These are phyloP conservation scores for Penicillium argentinense DNA, from an alignment of 495 filamentous ascomycete genomes.

Conservation along the genomic window DNA sequence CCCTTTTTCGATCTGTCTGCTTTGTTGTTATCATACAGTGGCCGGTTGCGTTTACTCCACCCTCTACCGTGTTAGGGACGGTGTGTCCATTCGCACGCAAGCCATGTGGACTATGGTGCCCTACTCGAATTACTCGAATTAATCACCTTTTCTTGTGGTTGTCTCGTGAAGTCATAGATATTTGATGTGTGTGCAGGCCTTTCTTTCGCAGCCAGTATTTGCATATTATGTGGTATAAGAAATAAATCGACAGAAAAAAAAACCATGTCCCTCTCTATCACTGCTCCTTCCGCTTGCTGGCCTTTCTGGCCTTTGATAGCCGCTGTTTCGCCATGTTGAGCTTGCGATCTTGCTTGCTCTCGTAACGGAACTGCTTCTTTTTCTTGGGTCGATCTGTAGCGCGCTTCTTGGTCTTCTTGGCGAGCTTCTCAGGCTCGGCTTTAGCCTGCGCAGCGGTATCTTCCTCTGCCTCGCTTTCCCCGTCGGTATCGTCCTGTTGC, in stretches of 20 bases:
- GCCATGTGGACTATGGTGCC: slow-evolving; percentile 22
- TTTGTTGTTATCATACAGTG: slow-evolving; percentile 24
- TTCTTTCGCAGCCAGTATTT: slow-evolving; percentile 6
- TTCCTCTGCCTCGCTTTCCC: slow-evolving; percentile 32
- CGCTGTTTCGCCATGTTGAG: slow-evolving; percentile 65
- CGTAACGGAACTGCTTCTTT: slow-evolving; percentile 92
- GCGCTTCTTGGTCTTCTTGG: slow-evolving; percentile 50
- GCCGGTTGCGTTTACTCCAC: slow-evolving; percentile 25
- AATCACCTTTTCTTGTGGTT: slow-evolving; percentile 13
- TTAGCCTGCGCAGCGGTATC: slow-evolving; percentile 15
- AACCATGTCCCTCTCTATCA: slow-evolving; percentile 13
- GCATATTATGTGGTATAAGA: slow-evolving; percentile 18
- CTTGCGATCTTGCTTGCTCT: slow-evolving; percentile 79
- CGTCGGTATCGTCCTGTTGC: slow-evolving; percentile 48
- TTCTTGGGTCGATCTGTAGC: slow-evolving; percentile 60
- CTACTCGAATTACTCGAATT: slow-evolving; percentile 10
- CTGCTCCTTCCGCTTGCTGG: slow-evolving; percentile 41
- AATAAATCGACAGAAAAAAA: neutral
- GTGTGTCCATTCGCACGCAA: slow-evolving; percentile 20
- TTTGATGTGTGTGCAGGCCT: too few species aligned
- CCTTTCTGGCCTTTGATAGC: slow-evolving; percentile 53
- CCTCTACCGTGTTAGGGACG: slow-evolving; percentile 25
- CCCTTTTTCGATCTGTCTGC: slow-evolving; percentile 24
- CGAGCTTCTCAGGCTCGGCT: slow-evolving; percentile 26
- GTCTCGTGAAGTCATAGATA: slow-evolving; percentile 19